Evolutionary conservation across 148 eudicot species (phyloP).

Genomic region (Cornus kousa): DNA sequence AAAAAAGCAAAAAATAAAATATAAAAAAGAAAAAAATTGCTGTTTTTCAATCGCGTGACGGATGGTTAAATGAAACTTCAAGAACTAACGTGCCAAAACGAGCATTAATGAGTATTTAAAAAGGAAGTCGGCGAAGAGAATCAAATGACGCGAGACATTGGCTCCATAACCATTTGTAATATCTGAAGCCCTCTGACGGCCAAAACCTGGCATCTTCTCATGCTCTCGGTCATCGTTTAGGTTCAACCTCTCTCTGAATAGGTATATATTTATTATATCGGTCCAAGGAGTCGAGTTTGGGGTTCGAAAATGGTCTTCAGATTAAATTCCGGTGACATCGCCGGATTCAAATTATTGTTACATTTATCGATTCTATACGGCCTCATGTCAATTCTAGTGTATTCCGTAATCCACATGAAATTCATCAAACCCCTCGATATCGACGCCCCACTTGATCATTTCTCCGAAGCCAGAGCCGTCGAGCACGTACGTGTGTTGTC

Average conservation of each 20-base stretch:
- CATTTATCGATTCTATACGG: slow-evolving; percentile 55
- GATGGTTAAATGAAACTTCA: too few relatives aligned
- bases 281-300: background rate
- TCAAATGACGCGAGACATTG: background rate
- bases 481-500: slow-evolving; percentile 79
- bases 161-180: background rate
- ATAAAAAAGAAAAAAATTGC: too few relatives aligned
- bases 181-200: background rate
- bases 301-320: slow-evolving; percentile 42
- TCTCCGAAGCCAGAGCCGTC: slow-evolving; percentile 86
- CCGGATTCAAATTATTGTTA: slow-evolving; percentile 58
- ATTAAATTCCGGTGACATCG: slow-evolving; percentile 37
- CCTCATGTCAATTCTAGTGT: slow-evolving; percentile 46
- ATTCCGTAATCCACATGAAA: slow-evolving; percentile 67
- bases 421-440: slow-evolving; percentile 58
- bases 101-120: too few relatives aligned
- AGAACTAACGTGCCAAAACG: too few relatives aligned
- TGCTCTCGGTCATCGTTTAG: background rate
- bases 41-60: too few relatives aligned
- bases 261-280: too few relatives aligned
- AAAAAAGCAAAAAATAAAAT: too few relatives aligned
- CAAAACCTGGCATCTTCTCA: background rate
- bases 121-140: background rate
- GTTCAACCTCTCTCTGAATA: too few relatives aligned
- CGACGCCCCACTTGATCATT: slow-evolving; percentile 70